A percentile compares a stretch with the other conserved stretches of the same genome.
These are phyloP conservation scores for Micromonas commoda DNA, from an alignment of 139 green algal species.

Conservation along the genomic window DNA sequence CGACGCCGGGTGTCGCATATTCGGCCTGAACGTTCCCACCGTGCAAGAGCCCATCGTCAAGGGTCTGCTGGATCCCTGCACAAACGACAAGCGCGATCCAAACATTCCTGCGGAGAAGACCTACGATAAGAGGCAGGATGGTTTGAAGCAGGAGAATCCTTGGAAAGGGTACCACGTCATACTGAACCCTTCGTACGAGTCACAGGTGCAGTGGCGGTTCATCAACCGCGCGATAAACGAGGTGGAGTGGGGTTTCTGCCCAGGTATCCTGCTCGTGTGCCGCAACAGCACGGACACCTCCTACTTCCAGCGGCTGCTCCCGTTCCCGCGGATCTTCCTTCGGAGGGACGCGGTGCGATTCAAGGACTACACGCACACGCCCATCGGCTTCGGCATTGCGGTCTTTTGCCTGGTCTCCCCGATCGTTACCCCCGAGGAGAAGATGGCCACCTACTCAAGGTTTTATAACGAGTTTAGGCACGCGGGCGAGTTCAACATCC, in stretches of 20 bases:
- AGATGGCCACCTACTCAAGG: constrained; percentile 50
- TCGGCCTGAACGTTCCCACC: constrained; percentile 48
- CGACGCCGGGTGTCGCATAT: constrained; percentile 46
- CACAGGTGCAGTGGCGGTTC: constrained; percentile 73
- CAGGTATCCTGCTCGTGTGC: constrained; percentile 63
- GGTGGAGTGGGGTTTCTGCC: constrained; percentile 67
- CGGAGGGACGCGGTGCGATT: constrained; percentile 50
- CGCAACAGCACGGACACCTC: constrained; percentile 54
- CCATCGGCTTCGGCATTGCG: constrained; percentile 71
- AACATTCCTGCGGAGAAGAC: constrained; percentile 80
- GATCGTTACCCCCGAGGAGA: constrained; percentile 34
- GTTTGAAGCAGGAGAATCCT: constrained; percentile 58
- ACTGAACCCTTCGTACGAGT: constrained; percentile 72
- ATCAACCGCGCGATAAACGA: constrained; percentile 78
- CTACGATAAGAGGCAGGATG: constrained; percentile 76
- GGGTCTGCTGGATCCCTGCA: constrained; percentile 75
- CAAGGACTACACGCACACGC: constrained; percentile 70
- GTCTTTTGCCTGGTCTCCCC: constrained; percentile 64
- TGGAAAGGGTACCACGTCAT: constrained; percentile 69
- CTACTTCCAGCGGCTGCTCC: constrained; percentile 71
- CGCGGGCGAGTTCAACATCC: constrained; percentile 66
- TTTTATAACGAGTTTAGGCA: constrained; percentile 61
- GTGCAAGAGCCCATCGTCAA: constrained; percentile 54
- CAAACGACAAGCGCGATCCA: constrained; percentile 60
- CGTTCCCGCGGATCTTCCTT: constrained; percentile 72